Base-by-base conservation (phyloP, 2,329 filamentous ascomycete genomes). In the Ascochyta pisi region DNA sequence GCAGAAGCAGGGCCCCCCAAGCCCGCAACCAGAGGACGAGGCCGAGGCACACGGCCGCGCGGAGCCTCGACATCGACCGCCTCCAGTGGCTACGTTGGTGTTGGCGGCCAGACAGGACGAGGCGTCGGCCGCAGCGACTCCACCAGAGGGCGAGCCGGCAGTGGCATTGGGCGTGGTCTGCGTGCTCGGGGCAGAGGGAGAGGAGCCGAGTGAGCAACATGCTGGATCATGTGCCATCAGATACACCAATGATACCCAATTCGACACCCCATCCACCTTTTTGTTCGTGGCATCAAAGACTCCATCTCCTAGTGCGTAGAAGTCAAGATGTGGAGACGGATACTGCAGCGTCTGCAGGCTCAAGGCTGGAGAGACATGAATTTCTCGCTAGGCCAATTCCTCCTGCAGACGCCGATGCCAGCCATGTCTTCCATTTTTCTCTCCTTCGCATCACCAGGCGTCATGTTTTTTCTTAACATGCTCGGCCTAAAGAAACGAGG, bases 1-100 rank as follows among this genome's bases (percentile, higher is more conserved):
- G 83, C 82, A 29, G 86, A 89, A 61, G 88, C 89, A 63, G 88
- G 89, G 73, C 71, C 78, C 12, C 50, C 63, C 71, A 66, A 78
- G 67, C 77, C 78, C 57, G 74, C 75, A 13, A 73, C 68, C 42
- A 62, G 70, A 59, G 76, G 69, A 33, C 66, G 69, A 57, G 73
- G 72, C 27, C 70, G 76, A 53, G 74, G 76, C 33, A 72, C 56
- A 9, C 71, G 68, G 60, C 65, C 66, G 50, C 73, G 70, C 46
- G 65, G 73, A 56, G 57, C 65, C 44, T 61, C 66, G 38, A 71
- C 65, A 51, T 63, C 67, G 27, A 51, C 66, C 9, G 66, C 73
- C 0, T 70, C 73, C 7, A 73, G 73, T 15, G 73, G 74, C 24
- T 79, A 80, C 62, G 76, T 75, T 5, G 76, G 72, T 46, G 77